Percentiles rank a stretch among this genome's conserved stretches.
Conservation (phyloP, 768 basidiomycete species). For the Leccinum boreale region DNA sequence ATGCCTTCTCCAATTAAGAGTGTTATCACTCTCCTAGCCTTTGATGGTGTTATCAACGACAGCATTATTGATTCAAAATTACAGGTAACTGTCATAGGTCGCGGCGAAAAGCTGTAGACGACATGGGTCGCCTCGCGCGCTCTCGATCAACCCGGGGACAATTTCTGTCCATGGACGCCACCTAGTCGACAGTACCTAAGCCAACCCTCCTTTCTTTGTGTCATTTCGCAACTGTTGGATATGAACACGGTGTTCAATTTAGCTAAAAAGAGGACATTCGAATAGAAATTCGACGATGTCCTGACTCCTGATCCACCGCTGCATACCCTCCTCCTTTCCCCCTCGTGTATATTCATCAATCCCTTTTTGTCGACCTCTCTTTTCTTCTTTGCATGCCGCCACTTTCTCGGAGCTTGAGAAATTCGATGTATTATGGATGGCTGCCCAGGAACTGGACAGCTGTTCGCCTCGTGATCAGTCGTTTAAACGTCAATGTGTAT, state of each 20-base stretch:
- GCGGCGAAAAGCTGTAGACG: conserved; percentile 41
- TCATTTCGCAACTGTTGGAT: background rate
- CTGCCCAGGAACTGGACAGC: background rate
- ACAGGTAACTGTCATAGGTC: conserved; percentile 60
- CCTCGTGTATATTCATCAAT: background rate
- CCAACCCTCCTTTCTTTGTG: background rate
- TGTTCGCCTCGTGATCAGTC: background rate
- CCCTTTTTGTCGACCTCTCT: background rate
- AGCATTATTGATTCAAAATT: conserved; percentile 1
- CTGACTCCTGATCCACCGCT: background rate
- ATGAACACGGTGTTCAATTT: conserved; percentile 8
- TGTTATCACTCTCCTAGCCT: background rate
- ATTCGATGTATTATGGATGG: background rate
- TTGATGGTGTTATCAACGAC: conserved; percentile 7
- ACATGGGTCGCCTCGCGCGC: background rate
- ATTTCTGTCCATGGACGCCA: conserved; percentile 8
- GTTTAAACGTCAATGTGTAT: background rate
- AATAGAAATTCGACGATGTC: background rate
- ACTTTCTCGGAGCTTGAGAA: background rate
- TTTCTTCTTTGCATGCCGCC: background rate
- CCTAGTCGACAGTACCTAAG: conserved; percentile 4
- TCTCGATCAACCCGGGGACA: background rate
- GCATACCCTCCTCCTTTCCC: background rate
- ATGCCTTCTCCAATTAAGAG: background rate
- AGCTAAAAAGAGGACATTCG: conserved; percentile 4